Percentiles rank a stretch among this genome's conserved stretches.
phyloP scores from a whole-genome alignment of 192 early-diverging fungal genomes.

The Rhizophlyctis rosea region DNA sequence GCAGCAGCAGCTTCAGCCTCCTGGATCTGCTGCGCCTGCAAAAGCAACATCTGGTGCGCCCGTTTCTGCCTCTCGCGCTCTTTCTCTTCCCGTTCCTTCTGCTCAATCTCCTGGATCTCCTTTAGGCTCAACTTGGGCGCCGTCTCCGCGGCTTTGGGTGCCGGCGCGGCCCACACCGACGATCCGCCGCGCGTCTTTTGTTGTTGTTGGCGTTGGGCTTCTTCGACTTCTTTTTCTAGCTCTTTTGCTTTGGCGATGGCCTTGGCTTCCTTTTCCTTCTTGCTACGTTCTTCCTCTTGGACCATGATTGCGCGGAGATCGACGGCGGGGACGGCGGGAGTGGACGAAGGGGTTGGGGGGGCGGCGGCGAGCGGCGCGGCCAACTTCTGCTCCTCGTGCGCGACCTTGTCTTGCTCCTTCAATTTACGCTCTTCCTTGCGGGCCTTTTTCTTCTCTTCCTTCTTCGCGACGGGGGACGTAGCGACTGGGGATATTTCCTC shows the following conservation, averaged over 20 bases:
- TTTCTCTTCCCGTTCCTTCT: constrained; percentile 21
- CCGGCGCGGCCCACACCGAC: constrained; percentile 28
- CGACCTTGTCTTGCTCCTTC: constrained; percentile 7
- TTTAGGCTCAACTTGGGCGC: constrained; percentile 44
- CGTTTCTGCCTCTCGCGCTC: constrained; percentile 32
- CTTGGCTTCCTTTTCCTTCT: constrained; percentile 21
- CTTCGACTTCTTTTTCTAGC: constrained; percentile 7
- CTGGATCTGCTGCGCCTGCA: constrained; percentile 38
- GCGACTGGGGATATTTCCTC: neutral
- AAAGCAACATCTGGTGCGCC: constrained; percentile 34
- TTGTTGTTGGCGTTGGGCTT: constrained; percentile 8
- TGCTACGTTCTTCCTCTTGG: constrained; percentile 22
- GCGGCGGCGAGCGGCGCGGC: neutral
- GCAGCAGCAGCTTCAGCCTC: constrained; percentile 32
- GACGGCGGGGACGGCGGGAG: constrained; percentile 16
- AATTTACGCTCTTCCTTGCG: constrained; percentile 24
- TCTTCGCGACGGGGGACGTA: neutral
- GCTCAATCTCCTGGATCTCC: constrained; percentile 52
- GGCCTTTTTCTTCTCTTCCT: constrained; percentile 14
- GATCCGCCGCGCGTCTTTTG: constrained; percentile 6
- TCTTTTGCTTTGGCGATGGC: constrained; percentile 4
- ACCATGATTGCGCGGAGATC: constrained; percentile 26
- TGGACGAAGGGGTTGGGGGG: neutral
- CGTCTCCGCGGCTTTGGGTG: neutral
- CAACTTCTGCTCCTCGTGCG: neutral